Conservation (phyloP, 2,329 filamentous ascomycete species). For the Phaeosphaeria sp. region DNA sequence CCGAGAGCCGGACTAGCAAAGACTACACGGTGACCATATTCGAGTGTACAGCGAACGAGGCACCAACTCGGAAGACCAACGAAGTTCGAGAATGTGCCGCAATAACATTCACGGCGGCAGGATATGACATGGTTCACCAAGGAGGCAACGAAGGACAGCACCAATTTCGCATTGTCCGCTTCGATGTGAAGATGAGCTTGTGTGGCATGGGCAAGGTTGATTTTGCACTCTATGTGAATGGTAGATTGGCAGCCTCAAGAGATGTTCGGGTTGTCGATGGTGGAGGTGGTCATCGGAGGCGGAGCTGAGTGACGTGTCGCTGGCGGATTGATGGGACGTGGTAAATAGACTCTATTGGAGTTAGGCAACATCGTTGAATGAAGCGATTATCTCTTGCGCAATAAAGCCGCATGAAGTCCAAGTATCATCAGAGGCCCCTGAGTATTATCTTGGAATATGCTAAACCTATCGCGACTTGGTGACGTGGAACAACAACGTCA, state of each 20-base stretch:
- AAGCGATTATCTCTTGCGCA: too few relatives aligned
- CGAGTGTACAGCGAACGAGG: conserved; percentile 1
- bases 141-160: neutral
- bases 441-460: too few relatives aligned
- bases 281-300: neutral
- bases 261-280: neutral
- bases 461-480: too few relatives aligned
- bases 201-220: conserved; percentile 9
- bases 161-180: neutral
- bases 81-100: conserved; percentile 6
- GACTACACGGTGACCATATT: conserved; percentile 4
- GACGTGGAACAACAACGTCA: too few relatives aligned
- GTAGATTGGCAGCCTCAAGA: neutral
- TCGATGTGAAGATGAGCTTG: conserved; percentile 1
- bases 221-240: conserved; percentile 7
- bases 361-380: too few relatives aligned
- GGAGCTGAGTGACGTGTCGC: neutral
- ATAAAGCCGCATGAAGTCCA: too few relatives aligned
- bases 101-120: conserved; percentile 2
- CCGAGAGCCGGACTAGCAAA: neutral
- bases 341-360: too few relatives aligned
- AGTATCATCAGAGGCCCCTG: too few relatives aligned
- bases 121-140: neutral
- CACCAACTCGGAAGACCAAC: conserved; percentile 3
- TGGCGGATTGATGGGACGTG: too few relatives aligned